A percentile compares a stretch with the other conserved stretches of the same genome.
phyloP scores from a whole-genome alignment of 2,329 filamentous ascomycete genomes.

The Ambrosiella cleistominuta region DNA sequence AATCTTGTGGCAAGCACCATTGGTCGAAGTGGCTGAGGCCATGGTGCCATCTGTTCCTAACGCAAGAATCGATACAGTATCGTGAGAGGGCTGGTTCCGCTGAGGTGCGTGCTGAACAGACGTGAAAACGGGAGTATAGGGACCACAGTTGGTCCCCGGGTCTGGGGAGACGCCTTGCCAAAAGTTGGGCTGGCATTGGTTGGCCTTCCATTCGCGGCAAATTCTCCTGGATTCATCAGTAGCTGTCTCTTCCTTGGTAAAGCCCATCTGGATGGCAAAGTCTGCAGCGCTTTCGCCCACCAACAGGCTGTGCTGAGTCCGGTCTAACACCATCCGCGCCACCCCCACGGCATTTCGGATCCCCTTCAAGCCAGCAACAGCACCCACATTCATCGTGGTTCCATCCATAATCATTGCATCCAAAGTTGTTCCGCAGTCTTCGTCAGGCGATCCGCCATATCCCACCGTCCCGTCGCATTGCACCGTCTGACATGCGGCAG shows the following conservation, averaged over 20 bases:
- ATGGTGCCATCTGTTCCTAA: constrained; percentile 27
- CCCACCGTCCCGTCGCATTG: constrained; percentile 39
- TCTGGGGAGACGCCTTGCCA: constrained; percentile 29
- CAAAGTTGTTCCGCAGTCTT: constrained; percentile 38
- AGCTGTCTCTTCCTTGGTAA: constrained; percentile 26
- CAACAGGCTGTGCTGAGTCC: constrained; percentile 34
- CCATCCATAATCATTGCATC: constrained; percentile 44
- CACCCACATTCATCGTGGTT: constrained; percentile 32
- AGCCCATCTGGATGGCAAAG: constrained; percentile 36
- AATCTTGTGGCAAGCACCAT: constrained; percentile 35
- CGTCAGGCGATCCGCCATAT: constrained; percentile 36
- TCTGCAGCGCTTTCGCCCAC: constrained; percentile 34
- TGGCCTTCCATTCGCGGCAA: constrained; percentile 27
- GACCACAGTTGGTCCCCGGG: constrained; percentile 26
- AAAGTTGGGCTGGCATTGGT: constrained; percentile 33
- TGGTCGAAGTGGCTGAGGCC: constrained; percentile 38
- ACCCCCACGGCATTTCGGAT: constrained; percentile 31
- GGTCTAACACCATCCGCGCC: constrained; percentile 31
- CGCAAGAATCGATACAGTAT: constrained; percentile 36
- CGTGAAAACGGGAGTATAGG: constrained; percentile 20
- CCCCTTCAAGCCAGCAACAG: constrained; percentile 33
- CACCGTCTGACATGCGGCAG: constrained; percentile 31
- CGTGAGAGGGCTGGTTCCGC: constrained; percentile 22
- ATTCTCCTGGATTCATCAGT: constrained; percentile 24
- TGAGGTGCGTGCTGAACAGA: neutral